Evolutionary conservation across 345 rosid genomes (phyloP), one percentile per base, ranked within the genome.

Genomic region (Populus nigra): DNA sequence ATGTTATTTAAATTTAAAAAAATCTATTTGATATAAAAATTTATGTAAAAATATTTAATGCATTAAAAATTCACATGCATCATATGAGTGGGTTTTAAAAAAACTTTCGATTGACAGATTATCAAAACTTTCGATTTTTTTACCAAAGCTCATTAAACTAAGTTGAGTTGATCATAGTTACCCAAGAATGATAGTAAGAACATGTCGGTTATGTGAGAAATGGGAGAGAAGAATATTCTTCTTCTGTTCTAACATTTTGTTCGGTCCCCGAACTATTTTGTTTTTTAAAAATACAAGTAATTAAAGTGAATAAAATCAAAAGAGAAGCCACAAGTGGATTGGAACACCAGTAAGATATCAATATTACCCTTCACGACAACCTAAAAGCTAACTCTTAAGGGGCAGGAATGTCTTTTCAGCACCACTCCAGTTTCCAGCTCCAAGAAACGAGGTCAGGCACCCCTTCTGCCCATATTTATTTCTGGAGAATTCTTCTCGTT

Each of bases 151-250:
- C 63, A n/a, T 8, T n/a, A 59, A n/a, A n/a, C 25, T 29, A 8
- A 27, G 65, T 65, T 13, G 4, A 47, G 2, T 31, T 49, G n/a
- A 71, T n/a, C 71, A 77, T 22, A 3, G 25, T 35, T 63, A 71
- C 12, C 45, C 27, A 65, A 65, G 7, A 71, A 71, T 11, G 39
- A 29, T 17, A 17, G 4, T 36, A 69, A 68, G 73, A 73, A 80
- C 5, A 49, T 75, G 83, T 75, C 83, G 79, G 79, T 65, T 75
- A 66, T 66, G 72, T 20, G 69, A 2, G 43, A 49, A 62, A 27
- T 45, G 20, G 61, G 43, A 10, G 57, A 35, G 13, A 70, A 38
- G 76, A 63, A 75, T 80, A 70, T 80, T 70, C 82, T 50, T 65
- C n/a, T 57, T 61, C 53, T 71, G 8, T 10, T 45, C 41, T 13